Percentiles rank a stretch among this genome's conserved stretches.
phyloP scores from a whole-genome alignment of 306 rosid species.

The Rosa persica region DNA sequence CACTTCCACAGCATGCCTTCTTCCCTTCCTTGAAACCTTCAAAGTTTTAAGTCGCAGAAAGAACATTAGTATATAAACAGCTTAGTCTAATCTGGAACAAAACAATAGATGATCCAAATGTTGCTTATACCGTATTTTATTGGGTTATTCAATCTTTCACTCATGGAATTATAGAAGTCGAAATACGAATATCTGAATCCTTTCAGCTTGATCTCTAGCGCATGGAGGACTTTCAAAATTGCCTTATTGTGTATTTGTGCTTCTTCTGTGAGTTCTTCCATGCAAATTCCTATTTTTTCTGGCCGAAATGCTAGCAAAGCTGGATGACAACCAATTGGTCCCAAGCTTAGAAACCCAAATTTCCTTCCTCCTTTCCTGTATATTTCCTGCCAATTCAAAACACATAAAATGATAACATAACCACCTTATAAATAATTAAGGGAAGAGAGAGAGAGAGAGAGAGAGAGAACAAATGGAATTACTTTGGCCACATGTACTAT shows the following conservation, averaged over 20 bases:
- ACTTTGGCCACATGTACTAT: neutral
- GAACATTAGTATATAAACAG: neutral
- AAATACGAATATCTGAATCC: neutral
- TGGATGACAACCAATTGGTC: neutral
- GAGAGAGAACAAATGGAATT: too few relatives aligned
- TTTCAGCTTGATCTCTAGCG: neutral
- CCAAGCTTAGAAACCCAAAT: neutral
- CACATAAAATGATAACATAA: neutral
- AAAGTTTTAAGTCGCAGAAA: neutral
- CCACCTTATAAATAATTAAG: too few relatives aligned
- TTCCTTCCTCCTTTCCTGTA: neutral
- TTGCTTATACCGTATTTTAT: neutral
- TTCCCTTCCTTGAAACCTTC: conserved; percentile 40
- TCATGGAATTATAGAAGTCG: neutral
- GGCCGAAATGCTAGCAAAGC: neutral
- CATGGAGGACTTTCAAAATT: neutral
- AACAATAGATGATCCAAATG: neutral
- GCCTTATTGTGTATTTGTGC: neutral
- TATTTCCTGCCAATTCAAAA: neutral
- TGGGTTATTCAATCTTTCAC: neutral
- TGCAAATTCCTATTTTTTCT: neutral
- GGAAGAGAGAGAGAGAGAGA: too few relatives aligned
- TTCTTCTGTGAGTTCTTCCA: neutral
- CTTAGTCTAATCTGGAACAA: neutral
- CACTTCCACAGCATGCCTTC: conserved; percentile 57